Evolutionary conservation across 805 yeast genomes (phyloP), one percentile per base, ranked within the genome.

Genomic region (Pichia sporocuriosa): DNA sequence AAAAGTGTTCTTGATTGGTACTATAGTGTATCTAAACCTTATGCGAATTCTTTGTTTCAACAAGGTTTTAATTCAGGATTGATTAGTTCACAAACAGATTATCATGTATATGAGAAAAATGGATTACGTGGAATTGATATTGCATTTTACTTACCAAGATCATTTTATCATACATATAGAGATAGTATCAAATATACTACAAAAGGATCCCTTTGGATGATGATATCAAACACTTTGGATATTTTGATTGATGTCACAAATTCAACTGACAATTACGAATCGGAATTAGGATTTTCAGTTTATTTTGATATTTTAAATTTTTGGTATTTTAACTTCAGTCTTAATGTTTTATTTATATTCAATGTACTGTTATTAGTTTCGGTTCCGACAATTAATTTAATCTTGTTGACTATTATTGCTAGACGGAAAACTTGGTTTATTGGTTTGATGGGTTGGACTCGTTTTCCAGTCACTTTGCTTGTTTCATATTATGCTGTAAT

Each of bases 51-150:
- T 0, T 59, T 87, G 10, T 81, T 80, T 61, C 95, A 87, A 61
- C 82, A 87, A 60, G 96, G 93, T 2, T 88, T 88, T 62, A 77
- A 82, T 54, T 72, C 76, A 43, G 77, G 85, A 15, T 57, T 81
- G 23, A 75, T 89, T 26, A 71, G 71, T 41, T 82, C 94, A 50
- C 90, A 87, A 61, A 89, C 97, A 1, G 97, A 89, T 57, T 89
- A 82, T 60, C 74, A 77, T 47, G 77, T 86, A 3, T 89, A 87
- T 57, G 59, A 64, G 33, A 70, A 72, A 41, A 62, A 72, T 37
- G 95, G 93, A 0, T 57, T 86, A 39, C 70, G 95, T 49, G 97
- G 97, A 10, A 70, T 88, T 55, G 97, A 89, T 61, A 75, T 89
- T 52, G 96, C 96, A 1, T 89, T 89, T 59, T 87, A 75, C 58